Base-by-base conservation (phyloP, 495 filamentous ascomycete species). In the Beverwykella pulmonaria region DNA sequence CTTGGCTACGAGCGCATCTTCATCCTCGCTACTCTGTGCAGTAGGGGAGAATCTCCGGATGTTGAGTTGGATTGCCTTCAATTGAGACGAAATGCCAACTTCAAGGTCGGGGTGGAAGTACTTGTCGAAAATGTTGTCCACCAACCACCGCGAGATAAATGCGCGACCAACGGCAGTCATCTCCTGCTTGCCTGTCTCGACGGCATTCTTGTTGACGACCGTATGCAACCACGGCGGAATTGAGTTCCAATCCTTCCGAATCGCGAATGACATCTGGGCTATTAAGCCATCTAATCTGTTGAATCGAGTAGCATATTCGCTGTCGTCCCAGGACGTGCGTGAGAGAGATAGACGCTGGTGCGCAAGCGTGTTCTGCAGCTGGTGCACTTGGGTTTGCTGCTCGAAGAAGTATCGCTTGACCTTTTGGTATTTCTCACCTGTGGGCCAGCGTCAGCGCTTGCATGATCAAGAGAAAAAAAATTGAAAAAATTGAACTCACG, bases 341-440 rank as follows among this genome's bases (percentile, higher is more conserved):
- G 93, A 98, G 68, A 93, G 90, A 15, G 93, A 92, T 75, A 98
- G 88, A 56, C 94, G 87, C 76, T 98, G 95, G 75, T 97, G 91
- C 34, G 95, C 94, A 49, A 98, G 86, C 4, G 91, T 93, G 75
- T 98, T 98, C 77, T 98, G 94, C 12, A 98, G 85, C 72, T 92
- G 89, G 74, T 97, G 92, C 12, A 98, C 91, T 74, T 98, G 93
- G 50, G 88, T 81, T 72, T 95, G 93, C 70, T 92, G 92, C 61
- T 98, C 94, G 74, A 98, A 98, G 74, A 97, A 98, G 67, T 96
- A 89, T 32, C 90, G 86, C 80, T 98, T 98, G 54, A 98, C 94
- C 75, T 97, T 97, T 78, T 92, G 92, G 74, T 98, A 98, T 80
- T 98, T 98, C 67, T 84, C 86, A 75, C 91, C 93, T 97, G 72